Evolutionary conservation across 345 rosid genomes (phyloP), one percentile per base, ranked within the genome.

Genomic region (Euphorbia pulcherrima): DNA sequence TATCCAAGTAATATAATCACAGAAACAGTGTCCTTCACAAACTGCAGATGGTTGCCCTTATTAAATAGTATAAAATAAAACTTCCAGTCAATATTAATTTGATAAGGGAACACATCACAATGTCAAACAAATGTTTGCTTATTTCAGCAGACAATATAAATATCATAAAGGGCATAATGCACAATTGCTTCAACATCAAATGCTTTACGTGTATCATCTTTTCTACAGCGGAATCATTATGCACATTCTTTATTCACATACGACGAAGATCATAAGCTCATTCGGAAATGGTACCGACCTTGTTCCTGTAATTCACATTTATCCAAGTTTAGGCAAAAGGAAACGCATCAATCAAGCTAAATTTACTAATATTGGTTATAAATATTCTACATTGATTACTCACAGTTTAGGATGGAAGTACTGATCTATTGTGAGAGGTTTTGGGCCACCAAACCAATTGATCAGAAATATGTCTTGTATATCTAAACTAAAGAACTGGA

Each of bases 401-500:
- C 75, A 91, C 99, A 46, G 48, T 72, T 86, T 81, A 10, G 64
- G 55, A 17, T 83, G 84, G 61, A 94, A 84, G 72, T 94, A 94
- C 75, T 94, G 80, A 24, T 91, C 92, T 16, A 88, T 80, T 3
- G 95, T 85, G 68, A 81, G 78, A 67, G 91, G 94, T 65, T 94
- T 94, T 54, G 92, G 85, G 69, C 97, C 99, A 63, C 99, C 97
- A 63, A 85, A 94, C 97, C 92, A 89, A 65, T 94, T 83, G 26
- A 94, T 89, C 79, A 94, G 72, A 59, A 94, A 94, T 77, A 94
- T 84, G 69, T 89, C 77, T 72, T 74, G 74, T 16, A 91, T 89
- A 33, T 83, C 85, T 29, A 94, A 77, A 74, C 88, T 91, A 81
- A 83, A 94, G 82, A 89, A 27, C 70, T 66, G 80, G 73, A 91